Evolutionary conservation across 2,329 filamentous ascomycete species (phyloP), one percentile per base, ranked within the genome.

Genomic region (Didymella segeticola): DNA sequence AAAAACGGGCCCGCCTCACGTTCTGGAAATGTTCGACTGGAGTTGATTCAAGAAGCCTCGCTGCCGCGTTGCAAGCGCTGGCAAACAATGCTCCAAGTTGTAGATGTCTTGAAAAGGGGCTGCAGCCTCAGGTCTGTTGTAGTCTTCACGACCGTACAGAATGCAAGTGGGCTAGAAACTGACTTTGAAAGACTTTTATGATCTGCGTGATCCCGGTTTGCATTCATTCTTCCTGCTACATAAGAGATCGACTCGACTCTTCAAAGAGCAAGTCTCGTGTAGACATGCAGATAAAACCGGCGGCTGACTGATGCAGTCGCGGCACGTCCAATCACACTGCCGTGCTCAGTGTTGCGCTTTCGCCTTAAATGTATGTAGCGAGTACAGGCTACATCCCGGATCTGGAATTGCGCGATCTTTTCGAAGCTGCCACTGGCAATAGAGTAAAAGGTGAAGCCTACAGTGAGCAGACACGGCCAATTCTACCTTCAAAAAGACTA

Each of bases 251-350:
- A 23, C 19, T 6, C 3, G 20, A 9, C 1, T 4, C 34, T 23
- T 12, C 20, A 45, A 36, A 39, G 26, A 15, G 43, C 31, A 47
- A 47, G 43, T 31, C 31, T 47, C 27, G 31, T 33, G 33, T 33
- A 23, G n/a, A 39, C 15, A 26, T 34, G 27, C 51, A 54, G 31
- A 49, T 45, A 45, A 54, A 27, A 29, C 39, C 34, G 33, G 17
- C 45, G 51, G 51, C 39, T 48, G 34, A 52, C 26, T 46, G 23
- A 41, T 46, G 36, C 36, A n/a, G 33, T 25, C 29, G 49, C 34
- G 49, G 42, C 42, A 43, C 43, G 30, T 34, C 30, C 42, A 14
- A 10, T 31, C 7, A n/a, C 19, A 34, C 38, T 38, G 27, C 27
- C 20, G 26, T 9, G 20, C 23, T 31, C 11, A 14, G 11, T 29